Percentiles rank a stretch among this genome's conserved stretches.
phyloP scores from a whole-genome alignment of 768 basidiomycete species.

The Harrya chromipes region DNA sequence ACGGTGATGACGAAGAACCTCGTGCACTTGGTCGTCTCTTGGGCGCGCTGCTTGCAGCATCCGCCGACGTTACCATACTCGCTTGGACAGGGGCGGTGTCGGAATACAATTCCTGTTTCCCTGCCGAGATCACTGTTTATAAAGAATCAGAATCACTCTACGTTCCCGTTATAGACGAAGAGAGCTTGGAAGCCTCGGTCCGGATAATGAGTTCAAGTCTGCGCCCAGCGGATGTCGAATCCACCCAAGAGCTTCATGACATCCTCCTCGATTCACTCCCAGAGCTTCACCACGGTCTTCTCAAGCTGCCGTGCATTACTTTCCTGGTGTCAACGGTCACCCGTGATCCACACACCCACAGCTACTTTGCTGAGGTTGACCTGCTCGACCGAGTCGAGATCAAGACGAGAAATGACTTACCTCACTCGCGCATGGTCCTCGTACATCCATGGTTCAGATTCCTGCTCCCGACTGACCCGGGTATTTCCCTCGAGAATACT shows the following conservation, averaged over 20 bases:
- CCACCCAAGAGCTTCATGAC: slow-evolving; percentile 5
- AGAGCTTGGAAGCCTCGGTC: neutral
- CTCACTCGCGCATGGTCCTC: slow-evolving; percentile 7
- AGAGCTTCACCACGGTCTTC: slow-evolving; percentile 9
- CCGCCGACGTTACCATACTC: slow-evolving; percentile 15
- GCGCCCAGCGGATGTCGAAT: neutral
- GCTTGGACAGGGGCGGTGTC: slow-evolving; percentile 18
- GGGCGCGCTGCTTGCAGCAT: slow-evolving; percentile 9
- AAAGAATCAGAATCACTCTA: neutral
- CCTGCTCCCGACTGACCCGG: neutral
- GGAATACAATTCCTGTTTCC: slow-evolving; percentile 22
- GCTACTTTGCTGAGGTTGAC: neutral
- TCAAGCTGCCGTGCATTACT: slow-evolving; percentile 10
- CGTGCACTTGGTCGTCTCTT: slow-evolving; percentile 22
- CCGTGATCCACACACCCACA: neutral
- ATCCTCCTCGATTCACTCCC: slow-evolving; percentile 5
- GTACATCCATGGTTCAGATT: slow-evolving; percentile 15
- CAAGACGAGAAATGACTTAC: slow-evolving; percentile 2
- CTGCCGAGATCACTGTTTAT: slow-evolving; percentile 16
- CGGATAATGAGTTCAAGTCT: neutral
- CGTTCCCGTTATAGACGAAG: neutral
- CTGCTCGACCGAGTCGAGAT: slow-evolving; percentile 8
- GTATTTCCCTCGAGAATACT: neutral
- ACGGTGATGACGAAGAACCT: slow-evolving; percentile 19
- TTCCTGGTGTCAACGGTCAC: neutral